Conservation (phyloP, 75 land plant genomes). For the Adiantum capillusveneris region DNA sequence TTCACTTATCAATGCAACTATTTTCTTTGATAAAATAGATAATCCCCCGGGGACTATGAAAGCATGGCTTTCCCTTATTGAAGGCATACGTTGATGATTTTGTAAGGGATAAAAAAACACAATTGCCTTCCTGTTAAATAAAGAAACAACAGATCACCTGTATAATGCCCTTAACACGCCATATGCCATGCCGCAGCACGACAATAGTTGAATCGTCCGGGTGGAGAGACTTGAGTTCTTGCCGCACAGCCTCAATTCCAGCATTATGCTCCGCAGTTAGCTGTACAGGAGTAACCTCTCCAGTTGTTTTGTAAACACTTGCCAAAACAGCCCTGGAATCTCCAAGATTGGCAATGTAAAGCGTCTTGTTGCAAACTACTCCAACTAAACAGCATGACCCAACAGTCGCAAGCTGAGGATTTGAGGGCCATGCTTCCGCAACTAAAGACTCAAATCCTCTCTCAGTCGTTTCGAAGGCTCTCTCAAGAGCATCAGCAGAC, state of each 20-base stretch:
- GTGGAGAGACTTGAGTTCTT: conserved; percentile 53
- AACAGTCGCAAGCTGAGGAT: conserved; percentile 74
- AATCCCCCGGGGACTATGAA: no score
- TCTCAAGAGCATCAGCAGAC: conserved; percentile 54
- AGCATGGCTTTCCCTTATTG: no score
- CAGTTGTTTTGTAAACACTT: conserved; percentile 25
- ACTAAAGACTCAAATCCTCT: conserved; percentile 58
- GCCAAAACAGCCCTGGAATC: conserved; percentile 89
- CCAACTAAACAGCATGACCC: conserved; percentile 89
- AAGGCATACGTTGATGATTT: no score
- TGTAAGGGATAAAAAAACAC: no score
- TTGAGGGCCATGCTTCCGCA: conserved; percentile 46
- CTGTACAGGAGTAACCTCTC: conserved; percentile 42
- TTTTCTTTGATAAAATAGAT: no score
- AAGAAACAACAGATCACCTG: conserved; percentile 52
- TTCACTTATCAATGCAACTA: no score
- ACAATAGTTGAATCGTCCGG: conserved; percentile 86
- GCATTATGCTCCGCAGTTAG: conserved; percentile 86
- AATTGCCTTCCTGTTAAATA: no score
- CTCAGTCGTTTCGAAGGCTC: conserved; percentile 70
- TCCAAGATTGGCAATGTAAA: conserved; percentile 77
- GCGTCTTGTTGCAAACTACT: conserved; percentile 38
- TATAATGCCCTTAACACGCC: conserved; percentile 91
- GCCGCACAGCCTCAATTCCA: conserved; percentile 52
- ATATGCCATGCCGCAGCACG: conserved; percentile 64